Conservation (phyloP, 2,329 filamentous ascomycete species). For the Endocalyx cinctus region DNA sequence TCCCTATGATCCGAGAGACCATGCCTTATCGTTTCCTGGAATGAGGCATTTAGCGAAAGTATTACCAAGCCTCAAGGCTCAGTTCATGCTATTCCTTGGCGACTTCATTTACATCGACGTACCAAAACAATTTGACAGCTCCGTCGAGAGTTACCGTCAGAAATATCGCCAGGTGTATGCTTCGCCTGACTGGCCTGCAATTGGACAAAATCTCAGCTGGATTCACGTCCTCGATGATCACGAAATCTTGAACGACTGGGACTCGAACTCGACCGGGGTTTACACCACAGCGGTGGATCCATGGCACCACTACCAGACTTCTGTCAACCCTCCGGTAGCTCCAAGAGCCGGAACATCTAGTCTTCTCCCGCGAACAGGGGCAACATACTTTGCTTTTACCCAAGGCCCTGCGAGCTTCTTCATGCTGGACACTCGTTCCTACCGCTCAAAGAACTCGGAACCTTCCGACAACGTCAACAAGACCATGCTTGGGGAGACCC, state of each 20-base stretch:
- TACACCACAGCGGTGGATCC: slow-evolving; percentile 78
- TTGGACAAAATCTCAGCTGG: slow-evolving; percentile 82
- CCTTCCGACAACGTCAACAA: slow-evolving; percentile 62
- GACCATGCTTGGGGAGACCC: slow-evolving; percentile 79
- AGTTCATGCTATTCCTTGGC: slow-evolving; percentile 78
- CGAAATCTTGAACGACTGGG: slow-evolving; percentile 94
- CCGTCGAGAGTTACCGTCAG: slow-evolving; percentile 72
- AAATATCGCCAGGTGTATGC: slow-evolving; percentile 96
- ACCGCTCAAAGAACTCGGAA: slow-evolving; percentile 65
- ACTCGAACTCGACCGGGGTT: slow-evolving; percentile 72
- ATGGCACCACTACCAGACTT: slow-evolving; percentile 80
- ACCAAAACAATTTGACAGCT: slow-evolving; percentile 69
- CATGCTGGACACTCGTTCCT: slow-evolving; percentile 85
- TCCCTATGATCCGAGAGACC: slow-evolving; percentile 80
- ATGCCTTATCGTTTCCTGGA: slow-evolving; percentile 77
- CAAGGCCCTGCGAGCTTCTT: slow-evolving; percentile 94
- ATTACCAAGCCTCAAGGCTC: slow-evolving; percentile 66
- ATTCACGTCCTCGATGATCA: slow-evolving; percentile 96
- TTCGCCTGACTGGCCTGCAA: slow-evolving; percentile 81
- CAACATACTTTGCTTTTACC: slow-evolving; percentile 84
- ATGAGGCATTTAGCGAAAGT: slow-evolving; percentile 71
- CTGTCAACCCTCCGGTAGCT: slow-evolving; percentile 73
- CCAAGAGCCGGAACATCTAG: slow-evolving; percentile 40
- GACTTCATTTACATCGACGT: slow-evolving; percentile 93
- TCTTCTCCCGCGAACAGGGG: slow-evolving; percentile 38